Evolutionary conservation across 2,329 filamentous ascomycete genomes (phyloP), one percentile per base, ranked within the genome.

Genomic region (Colletotrichum plurivorum): DNA sequence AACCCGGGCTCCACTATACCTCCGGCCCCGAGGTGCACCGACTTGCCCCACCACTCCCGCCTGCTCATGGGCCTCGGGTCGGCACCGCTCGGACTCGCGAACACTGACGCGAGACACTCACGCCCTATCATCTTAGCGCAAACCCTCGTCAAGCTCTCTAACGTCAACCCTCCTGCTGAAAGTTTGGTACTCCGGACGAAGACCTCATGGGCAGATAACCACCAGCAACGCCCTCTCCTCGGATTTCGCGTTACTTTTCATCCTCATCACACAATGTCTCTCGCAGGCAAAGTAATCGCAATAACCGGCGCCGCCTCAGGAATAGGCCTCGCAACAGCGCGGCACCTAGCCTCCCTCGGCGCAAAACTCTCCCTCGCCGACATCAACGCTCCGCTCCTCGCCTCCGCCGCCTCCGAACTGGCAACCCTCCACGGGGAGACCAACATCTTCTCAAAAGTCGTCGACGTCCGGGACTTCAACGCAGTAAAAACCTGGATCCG

Each of bases 241-340:
- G 41, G 15, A n/a, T 43, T 1, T 5, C 41, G 16, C 13, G 41
- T 10, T 43, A 15, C 10, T n/a, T 43, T 8, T 15, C 2, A 43
- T 43, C 41, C 6, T 5, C 41, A 43, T 6, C 41, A 43, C 41
- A 43, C 2, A 46, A 52, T 22, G 45, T 48, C 56, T 5, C 67
- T 77, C 7, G 46, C 64, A 16, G 73, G 67, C 65, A 86, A 84
- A 75, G 80, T 85, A 43, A 80, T 86, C 67, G 83, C 83, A 61
- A 74, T 88, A 27, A 86, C 84, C 4, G 85, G 85, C 36, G 82
- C 82, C 1, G 82, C 82, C 0, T 80, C 79, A 5, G 86, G 85
- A 12, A 88, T 87, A 58, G 86, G 85, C 39, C 78, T 83, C 15
- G 82, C 82, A 12, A 84, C 84, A 10, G 82, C 84, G 9, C 77